Percentiles rank a stretch among this genome's conserved stretches.
These are phyloP conservation scores for Calonectria crousiana DNA, from an alignment of 2,329 filamentous ascomycete species.

Conservation along the genomic window DNA sequence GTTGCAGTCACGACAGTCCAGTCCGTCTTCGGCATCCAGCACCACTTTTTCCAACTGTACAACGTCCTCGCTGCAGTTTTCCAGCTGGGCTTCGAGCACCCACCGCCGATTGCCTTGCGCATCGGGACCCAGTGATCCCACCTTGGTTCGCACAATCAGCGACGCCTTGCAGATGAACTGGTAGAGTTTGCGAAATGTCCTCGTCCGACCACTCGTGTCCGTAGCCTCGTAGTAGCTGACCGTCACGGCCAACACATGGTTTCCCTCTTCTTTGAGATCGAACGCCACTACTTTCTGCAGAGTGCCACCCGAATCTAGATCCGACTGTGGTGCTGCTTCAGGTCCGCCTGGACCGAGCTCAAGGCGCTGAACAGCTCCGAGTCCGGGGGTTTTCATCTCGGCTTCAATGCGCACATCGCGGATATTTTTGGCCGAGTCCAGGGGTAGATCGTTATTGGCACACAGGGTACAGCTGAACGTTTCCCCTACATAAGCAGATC, in stretches of 20 bases:
- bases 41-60: constrained; percentile 80
- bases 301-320: constrained; percentile 73
- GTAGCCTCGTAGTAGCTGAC: constrained; percentile 93
- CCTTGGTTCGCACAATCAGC: constrained; percentile 91
- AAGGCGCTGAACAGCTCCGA: constrained; percentile 70
- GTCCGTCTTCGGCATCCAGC: constrained; percentile 65
- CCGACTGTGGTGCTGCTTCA: constrained; percentile 45
- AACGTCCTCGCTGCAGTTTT: constrained; percentile 89
- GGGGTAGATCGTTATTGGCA: constrained; percentile 83
- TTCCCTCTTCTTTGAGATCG: constrained; percentile 93
- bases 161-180: constrained; percentile 95
- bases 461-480: constrained; percentile 94
- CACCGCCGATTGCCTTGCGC: constrained; percentile 61
- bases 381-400: constrained; percentile 92
- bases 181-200: constrained; percentile 95
- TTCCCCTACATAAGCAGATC: constrained; percentile 95
- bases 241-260: constrained; percentile 92
- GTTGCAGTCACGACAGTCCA: constrained; percentile 68
- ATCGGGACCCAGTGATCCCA: constrained; percentile 67
- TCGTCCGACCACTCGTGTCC: constrained; percentile 75
- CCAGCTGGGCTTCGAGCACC: constrained; percentile 92
- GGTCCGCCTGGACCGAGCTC: constrained; percentile 61
- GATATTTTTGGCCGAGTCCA: constrained; percentile 62
- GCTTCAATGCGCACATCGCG: constrained; percentile 86
- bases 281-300: constrained; percentile 87